These are phyloP conservation scores for Sesbania bispinosa DNA, from an alignment of 306 rosid genomes.

Conservation along the genomic window DNA sequence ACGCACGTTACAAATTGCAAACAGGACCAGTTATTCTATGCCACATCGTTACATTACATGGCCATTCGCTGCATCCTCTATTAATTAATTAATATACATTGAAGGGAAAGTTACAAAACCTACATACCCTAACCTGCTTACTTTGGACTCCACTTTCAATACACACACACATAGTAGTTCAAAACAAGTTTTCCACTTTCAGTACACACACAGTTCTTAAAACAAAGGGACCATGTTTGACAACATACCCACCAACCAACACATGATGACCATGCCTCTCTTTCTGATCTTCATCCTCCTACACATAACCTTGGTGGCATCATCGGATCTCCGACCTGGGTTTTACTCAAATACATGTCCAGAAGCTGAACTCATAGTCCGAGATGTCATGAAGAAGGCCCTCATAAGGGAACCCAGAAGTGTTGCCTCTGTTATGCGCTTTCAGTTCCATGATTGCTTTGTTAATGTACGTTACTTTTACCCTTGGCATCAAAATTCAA, in stretches of 20 bases:
- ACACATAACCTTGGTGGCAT: constrained; percentile 12
- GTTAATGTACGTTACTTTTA: constrained; percentile 47
- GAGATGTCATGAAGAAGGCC: constrained; percentile 62
- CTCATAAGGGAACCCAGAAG: constrained; percentile 61
- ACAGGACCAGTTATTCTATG: not conserved
- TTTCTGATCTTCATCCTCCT: constrained; percentile 31
- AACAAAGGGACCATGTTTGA: not conserved
- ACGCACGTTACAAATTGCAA: not conserved
- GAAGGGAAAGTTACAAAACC: not conserved
- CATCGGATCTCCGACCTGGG: constrained; percentile 47
- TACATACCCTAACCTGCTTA: too few species aligned
- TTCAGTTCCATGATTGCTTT: constrained; percentile 89
- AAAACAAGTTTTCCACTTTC: not conserved
- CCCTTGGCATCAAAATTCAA: not conserved
- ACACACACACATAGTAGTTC: not conserved
- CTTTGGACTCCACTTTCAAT: too few species aligned
- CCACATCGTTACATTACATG: not conserved
- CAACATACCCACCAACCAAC: not conserved
- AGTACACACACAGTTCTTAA: too few species aligned
- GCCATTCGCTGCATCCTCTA: not conserved
- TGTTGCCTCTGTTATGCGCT: constrained; percentile 86
- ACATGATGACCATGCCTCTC: not conserved
- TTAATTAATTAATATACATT: not conserved
- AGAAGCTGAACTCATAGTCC: constrained; percentile 50
- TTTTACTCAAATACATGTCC: constrained; percentile 61